These are phyloP conservation scores for Fusarium bactridioides DNA, from an alignment of 2,329 filamentous ascomycete species.

Conservation along the genomic window DNA sequence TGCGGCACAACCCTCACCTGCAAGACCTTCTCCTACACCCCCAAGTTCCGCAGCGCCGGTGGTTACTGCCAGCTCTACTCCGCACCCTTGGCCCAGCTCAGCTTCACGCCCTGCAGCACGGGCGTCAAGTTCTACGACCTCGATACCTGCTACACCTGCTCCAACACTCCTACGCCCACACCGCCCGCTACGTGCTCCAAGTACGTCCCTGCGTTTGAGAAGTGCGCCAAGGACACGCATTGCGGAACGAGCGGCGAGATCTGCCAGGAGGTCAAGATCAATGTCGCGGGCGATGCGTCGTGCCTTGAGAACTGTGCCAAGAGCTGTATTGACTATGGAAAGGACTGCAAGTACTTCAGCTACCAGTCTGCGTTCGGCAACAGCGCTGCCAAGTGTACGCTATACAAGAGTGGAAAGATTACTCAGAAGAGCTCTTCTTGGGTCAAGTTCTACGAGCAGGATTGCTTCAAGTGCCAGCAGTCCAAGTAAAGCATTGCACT, in stretches of 20 bases:
- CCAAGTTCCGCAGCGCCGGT: neutral
- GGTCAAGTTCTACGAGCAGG: conserved; percentile 26
- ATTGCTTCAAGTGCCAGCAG: conserved; percentile 23
- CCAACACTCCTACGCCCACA: neutral
- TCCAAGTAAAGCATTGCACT: neutral
- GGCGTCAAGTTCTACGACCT: conserved; percentile 27
- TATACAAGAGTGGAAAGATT: conserved; percentile 21
- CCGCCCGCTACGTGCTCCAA: conserved; percentile 16
- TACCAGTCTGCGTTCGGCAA: neutral
- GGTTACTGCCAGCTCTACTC: conserved; percentile 15
- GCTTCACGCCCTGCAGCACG: conserved; percentile 1
- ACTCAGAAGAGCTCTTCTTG: neutral
- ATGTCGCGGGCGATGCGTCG: neutral
- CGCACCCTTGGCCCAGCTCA: neutral
- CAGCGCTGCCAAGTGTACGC: conserved; percentile 17
- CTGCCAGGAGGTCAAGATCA: conserved; percentile 10
- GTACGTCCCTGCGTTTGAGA: conserved; percentile 18
- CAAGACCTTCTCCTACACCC: conserved; percentile 15
- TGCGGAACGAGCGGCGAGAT: conserved; percentile 18
- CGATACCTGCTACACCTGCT: conserved; percentile 13
- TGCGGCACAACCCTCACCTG: conserved; percentile 9
- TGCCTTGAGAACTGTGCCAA: conserved; percentile 30
- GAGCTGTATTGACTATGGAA: conserved; percentile 24
- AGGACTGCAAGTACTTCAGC: conserved; percentile 21
- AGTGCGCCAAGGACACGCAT: conserved; percentile 4